Percentiles rank a stretch among this genome's conserved stretches.
Conservation (phyloP, 1,284 basidiomycete species). For the Tranzscheliella williamsii region DNA sequence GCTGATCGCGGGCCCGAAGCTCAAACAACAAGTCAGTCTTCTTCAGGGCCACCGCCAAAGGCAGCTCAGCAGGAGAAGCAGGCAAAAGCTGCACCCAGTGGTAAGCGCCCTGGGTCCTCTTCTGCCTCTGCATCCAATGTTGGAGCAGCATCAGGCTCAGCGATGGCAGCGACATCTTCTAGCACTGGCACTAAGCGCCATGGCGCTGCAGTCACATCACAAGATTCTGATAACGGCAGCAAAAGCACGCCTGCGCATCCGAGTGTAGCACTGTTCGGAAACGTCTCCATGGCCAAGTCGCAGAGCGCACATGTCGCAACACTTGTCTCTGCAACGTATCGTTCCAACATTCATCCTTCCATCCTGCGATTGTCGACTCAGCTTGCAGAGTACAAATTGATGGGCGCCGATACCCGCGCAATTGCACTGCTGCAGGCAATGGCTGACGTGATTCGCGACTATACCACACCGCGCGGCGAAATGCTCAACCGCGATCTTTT, state of each 20-base stretch:
- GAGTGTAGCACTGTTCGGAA: constrained; percentile 52
- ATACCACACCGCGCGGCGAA: constrained; percentile 55
- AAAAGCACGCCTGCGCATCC: constrained; percentile 22
- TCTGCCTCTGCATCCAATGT: constrained; percentile 4
- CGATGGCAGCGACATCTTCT: constrained; percentile 13
- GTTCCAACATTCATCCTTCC: constrained; percentile 54
- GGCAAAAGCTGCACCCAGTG: not conserved
- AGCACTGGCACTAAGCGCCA: constrained; percentile 8
- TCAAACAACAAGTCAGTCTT: too few relatives aligned
- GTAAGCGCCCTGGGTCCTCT: constrained; percentile 21
- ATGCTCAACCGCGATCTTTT: constrained; percentile 56
- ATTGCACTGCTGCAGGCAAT: constrained; percentile 55
- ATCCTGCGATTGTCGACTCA: constrained; percentile 48
- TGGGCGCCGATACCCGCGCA: constrained; percentile 55
- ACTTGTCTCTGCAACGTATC: constrained; percentile 37
- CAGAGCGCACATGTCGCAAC: constrained; percentile 32
- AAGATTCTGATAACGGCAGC: constrained; percentile 5
- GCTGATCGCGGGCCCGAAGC: constrained; percentile 24
- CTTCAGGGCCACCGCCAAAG: constrained; percentile 1
- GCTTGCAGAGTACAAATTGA: constrained; percentile 51
- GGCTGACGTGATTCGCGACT: constrained; percentile 57
- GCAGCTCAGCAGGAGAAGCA: constrained; percentile 1
- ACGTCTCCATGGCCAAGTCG: constrained; percentile 44
- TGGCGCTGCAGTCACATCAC: constrained; percentile 9
- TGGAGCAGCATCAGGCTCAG: constrained; percentile 6